phyloP scores from a whole-genome alignment of 192 early-diverging fungal species.

The Phycomyces blakesleeanus region DNA sequence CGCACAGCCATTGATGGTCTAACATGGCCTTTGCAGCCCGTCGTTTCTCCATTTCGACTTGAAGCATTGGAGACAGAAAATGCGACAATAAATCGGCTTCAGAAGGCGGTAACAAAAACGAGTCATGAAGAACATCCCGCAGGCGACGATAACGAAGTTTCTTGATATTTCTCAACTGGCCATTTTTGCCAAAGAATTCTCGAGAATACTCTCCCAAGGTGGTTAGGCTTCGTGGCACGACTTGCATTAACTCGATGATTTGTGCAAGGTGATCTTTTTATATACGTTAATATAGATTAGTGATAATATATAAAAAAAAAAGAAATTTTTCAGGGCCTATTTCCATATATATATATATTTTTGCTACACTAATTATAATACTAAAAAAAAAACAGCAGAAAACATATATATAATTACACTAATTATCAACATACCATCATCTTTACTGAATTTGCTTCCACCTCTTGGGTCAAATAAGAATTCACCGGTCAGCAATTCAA shows the following conservation, averaged over 20 bases:
- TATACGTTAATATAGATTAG: too few relatives aligned
- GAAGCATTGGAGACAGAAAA: constrained; percentile 80
- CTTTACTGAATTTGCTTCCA: constrained; percentile 76
- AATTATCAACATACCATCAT: constrained; percentile 80
- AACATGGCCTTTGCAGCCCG: constrained; percentile 11
- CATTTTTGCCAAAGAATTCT: constrained; percentile 84
- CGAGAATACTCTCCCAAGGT: constrained; percentile 76
- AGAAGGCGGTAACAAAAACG: constrained; percentile 69
- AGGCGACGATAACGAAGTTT: constrained; percentile 80
- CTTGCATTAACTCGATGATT: constrained; percentile 85
- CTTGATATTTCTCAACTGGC: constrained; percentile 81
- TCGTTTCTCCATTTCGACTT: constrained; percentile 22
- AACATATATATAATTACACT: too few relatives aligned
- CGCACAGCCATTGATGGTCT: constrained; percentile 22
- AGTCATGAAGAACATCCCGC: constrained; percentile 79
- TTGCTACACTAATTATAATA: too few relatives aligned
- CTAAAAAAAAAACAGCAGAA: too few relatives aligned
- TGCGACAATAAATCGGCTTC: constrained; percentile 69
- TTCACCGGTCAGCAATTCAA: constrained; percentile 91
- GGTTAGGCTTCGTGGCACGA: constrained; percentile 73
- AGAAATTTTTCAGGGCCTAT: too few relatives aligned
- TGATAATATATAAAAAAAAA: too few relatives aligned
- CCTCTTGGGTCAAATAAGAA: constrained; percentile 93
- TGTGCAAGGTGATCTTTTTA: constrained; percentile 92
- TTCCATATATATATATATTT: too few relatives aligned